Base-by-base conservation (phyloP, 2,329 filamentous ascomycete species). In the Fusarium palustre region DNA sequence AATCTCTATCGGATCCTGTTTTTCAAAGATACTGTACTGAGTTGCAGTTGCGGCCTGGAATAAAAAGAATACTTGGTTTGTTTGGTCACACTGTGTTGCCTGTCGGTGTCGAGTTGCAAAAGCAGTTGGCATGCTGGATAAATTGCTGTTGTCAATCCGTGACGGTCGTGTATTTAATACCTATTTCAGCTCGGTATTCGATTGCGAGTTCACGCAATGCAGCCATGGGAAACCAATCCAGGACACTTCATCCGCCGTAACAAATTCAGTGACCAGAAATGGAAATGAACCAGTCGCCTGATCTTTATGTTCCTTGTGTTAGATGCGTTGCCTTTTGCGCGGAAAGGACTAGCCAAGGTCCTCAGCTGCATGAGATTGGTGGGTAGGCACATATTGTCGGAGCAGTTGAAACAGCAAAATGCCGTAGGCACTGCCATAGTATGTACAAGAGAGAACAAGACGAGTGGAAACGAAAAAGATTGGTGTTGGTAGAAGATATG, bases 41-140 rank as follows among this genome's bases (percentile, higher is more conserved):
- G 70, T 46, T 71, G 54, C 42, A 55, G 55, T 43, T 71, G 71
- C 55, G 62, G 41, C 59, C 61, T 55, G 59, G 67, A 64, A 72
- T 59, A 62, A 74, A 73, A 72, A 74, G 71, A 74, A 73, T 66
- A 69, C 54, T 66, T 69, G 71, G 70, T 71, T 74, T 74, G 54
- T 41, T 52, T 41, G 20, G 25, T 34, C 52, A 39, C 8, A 30
- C 3, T 38, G 20, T 10, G 20, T 30, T 49, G 8, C 24, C 31
- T 42, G 25, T 15, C 54, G 42, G 33, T n/a, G 24, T 30, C n/a
- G 18, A 45, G 47, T 54, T 11, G 36, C 38, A 34, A 24, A n/a
- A 49, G 12, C 18, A 49, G 11, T 24, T 48, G 30, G 5, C 33
- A 18, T n/a, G 7, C 16, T 48, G 30, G 31, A 25, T 9, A 12